A percentile compares a stretch with the other conserved stretches of the same genome.
These are phyloP conservation scores for Fusarium drepaniforme DNA, from an alignment of 2,329 filamentous ascomycete genomes.

Conservation along the genomic window DNA sequence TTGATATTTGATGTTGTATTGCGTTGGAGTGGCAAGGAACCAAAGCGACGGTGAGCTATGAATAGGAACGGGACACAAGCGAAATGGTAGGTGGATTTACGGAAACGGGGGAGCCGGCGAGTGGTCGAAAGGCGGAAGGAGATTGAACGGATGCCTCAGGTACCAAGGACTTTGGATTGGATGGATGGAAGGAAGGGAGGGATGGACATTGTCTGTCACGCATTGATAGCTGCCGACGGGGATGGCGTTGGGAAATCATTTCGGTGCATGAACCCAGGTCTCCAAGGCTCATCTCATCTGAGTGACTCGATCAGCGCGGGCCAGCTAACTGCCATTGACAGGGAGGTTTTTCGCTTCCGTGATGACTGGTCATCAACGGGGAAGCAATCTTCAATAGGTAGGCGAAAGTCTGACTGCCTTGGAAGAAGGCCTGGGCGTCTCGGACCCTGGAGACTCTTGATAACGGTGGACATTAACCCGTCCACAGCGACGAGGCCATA, in stretches of 20 bases:
- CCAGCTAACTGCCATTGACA: background rate
- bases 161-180: background rate
- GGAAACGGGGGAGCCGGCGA: slow-evolving; percentile 21
- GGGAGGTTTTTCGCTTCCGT: slow-evolving; percentile 5
- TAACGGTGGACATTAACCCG: slow-evolving; percentile 28
- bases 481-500: background rate
- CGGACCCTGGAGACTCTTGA: slow-evolving; percentile 19
- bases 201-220: background rate
- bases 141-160: slow-evolving; percentile 7
- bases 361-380: slow-evolving; percentile 19
- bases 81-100: slow-evolving; percentile 13
- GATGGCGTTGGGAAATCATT: slow-evolving; percentile 11
- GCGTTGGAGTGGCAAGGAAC: slow-evolving; percentile 25
- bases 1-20: slow-evolving; percentile 31
- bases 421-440: slow-evolving; percentile 24
- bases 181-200: background rate
- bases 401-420: slow-evolving; percentile 12
- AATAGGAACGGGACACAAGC: slow-evolving; percentile 30
- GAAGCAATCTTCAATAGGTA: slow-evolving; percentile 2
- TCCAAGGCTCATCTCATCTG: slow-evolving; percentile 17
- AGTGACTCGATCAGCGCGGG: slow-evolving; percentile 2
- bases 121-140: slow-evolving; percentile 6
- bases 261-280: slow-evolving; percentile 36
- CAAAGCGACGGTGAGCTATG: slow-evolving; percentile 25
- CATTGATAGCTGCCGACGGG: slow-evolving; percentile 9